These are phyloP conservation scores for Lentithecium fluviatile DNA, from an alignment of 495 filamentous ascomycete genomes.

Conservation along the genomic window DNA sequence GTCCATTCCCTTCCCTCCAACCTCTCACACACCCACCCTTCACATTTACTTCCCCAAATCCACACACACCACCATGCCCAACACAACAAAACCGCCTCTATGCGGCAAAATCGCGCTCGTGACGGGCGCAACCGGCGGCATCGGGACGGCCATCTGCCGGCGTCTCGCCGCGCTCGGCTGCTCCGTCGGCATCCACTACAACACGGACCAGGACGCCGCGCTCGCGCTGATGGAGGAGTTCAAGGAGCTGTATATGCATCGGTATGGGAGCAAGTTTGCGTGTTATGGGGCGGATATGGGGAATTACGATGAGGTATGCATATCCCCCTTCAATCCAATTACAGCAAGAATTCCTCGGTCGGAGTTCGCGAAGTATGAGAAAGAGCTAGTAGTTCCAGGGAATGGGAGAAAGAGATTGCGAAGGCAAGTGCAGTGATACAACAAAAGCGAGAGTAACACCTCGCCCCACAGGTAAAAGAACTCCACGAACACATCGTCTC, in stretches of 20 bases:
- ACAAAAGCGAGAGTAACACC: too few relatives aligned
- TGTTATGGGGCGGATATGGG: constrained; percentile 41
- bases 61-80: neutral
- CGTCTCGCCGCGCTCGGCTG: constrained; percentile 35
- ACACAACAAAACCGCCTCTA: constrained; percentile 9
- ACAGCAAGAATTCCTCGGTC: too few relatives aligned
- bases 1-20: neutral
- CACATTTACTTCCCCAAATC: constrained; percentile 32
- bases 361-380: too few relatives aligned
- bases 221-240: constrained; percentile 9
- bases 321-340: neutral
- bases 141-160: constrained; percentile 10
- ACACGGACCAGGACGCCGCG: constrained; percentile 24
- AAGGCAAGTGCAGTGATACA: too few relatives aligned
- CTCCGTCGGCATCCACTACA: constrained; percentile 43
- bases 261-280: neutral
- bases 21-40: neutral
- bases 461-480: constrained; percentile 30
- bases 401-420: too few relatives aligned
- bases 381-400: too few relatives aligned
- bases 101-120: constrained; percentile 17
- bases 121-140: constrained; percentile 25
- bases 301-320: constrained; percentile 36
- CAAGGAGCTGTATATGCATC: neutral
- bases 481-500: constrained; percentile 37